These are phyloP conservation scores for Aspergillus floridensis DNA, from an alignment of 2,329 filamentous ascomycete species.

Conservation along the genomic window DNA sequence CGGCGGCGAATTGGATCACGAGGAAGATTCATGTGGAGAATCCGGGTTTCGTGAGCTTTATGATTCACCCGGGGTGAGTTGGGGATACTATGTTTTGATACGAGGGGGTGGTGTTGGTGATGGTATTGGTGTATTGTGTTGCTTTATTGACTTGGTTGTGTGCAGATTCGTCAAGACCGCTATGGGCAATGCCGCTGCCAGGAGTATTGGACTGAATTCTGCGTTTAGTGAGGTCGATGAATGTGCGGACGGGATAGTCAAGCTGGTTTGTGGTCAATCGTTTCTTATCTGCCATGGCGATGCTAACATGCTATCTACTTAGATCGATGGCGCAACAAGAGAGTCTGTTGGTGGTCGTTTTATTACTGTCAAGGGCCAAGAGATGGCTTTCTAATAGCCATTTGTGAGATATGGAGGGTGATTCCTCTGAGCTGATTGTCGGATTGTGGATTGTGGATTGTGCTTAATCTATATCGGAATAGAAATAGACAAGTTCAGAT, in stretches of 20 bases:
- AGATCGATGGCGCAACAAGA: conserved; percentile 3
- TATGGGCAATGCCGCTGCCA: conserved; percentile 1
- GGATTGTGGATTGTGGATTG: too few relatives aligned
- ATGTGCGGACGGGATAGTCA: not conserved
- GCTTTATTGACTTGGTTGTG: not conserved
- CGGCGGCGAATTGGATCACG: conserved; percentile 1
- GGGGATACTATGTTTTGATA: not conserved
- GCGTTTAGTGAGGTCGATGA: not conserved
- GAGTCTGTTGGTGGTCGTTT: conserved; percentile 2
- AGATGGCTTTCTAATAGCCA: not conserved
- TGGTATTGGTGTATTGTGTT: not conserved
- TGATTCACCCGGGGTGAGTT: conserved; percentile 1
- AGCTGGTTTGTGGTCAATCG: not conserved
- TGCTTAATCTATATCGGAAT: too few relatives aligned
- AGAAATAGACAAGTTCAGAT: too few relatives aligned
- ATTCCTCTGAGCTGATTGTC: too few relatives aligned
- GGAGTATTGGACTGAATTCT: not conserved
- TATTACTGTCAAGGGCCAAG: not conserved
- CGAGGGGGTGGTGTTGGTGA: too few relatives aligned
- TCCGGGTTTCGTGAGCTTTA: not conserved
- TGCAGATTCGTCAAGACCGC: not conserved
- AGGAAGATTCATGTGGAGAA: conserved; percentile 6
- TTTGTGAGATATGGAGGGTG: not conserved
- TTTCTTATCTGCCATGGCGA: not conserved
- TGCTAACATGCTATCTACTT: not conserved